These are phyloP conservation scores for Lasiosphaeria hispida DNA, from an alignment of 495 filamentous ascomycete genomes.

Conservation along the genomic window DNA sequence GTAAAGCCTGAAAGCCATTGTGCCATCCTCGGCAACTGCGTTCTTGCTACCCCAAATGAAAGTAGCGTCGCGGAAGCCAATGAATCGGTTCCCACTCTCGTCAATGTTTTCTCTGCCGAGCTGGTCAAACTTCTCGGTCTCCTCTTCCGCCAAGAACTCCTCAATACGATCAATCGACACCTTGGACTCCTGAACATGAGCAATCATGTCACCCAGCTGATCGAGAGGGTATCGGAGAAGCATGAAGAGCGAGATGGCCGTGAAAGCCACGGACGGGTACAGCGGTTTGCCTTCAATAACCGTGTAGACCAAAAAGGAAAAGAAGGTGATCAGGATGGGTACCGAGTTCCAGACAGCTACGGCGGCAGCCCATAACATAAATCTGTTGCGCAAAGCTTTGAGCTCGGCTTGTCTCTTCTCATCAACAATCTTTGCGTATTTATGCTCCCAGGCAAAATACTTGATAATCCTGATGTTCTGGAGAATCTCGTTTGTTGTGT, in stretches of 20 bases:
- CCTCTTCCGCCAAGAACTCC: slow-evolving; percentile 89
- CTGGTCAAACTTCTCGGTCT: slow-evolving; percentile 95
- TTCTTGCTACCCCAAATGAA: slow-evolving; percentile 83
- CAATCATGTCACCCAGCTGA: slow-evolving; percentile 98
- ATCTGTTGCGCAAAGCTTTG: slow-evolving; percentile 71
- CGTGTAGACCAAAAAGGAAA: slow-evolving; percentile 93
- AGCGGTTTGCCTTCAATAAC: slow-evolving; percentile 84
- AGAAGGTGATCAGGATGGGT: slow-evolving; percentile 91
- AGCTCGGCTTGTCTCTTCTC: slow-evolving; percentile 84
- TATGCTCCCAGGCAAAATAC: slow-evolving; percentile 97
- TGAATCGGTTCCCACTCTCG: slow-evolving; percentile 58
- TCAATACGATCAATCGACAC: slow-evolving; percentile 97
- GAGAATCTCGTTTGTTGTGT: slow-evolving; percentile 93
- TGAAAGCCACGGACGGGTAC: slow-evolving; percentile 92
- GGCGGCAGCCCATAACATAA: slow-evolving; percentile 86
- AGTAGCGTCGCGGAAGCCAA: slow-evolving; percentile 81
- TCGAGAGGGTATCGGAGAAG: slow-evolving; percentile 93
- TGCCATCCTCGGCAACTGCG: slow-evolving; percentile 55
- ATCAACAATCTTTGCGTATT: slow-evolving; percentile 81
- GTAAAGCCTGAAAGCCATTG: slow-evolving; percentile 75
- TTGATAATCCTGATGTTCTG: slow-evolving; percentile 99
- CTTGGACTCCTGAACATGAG: slow-evolving; percentile 95
- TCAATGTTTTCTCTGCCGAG: slow-evolving; percentile 62
- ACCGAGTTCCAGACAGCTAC: slow-evolving; percentile 97
- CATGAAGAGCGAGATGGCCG: slow-evolving; percentile 91